Evolutionary conservation across 306 rosid species (phyloP).

Genomic region (Amphicarpaea edgeworthii): DNA sequence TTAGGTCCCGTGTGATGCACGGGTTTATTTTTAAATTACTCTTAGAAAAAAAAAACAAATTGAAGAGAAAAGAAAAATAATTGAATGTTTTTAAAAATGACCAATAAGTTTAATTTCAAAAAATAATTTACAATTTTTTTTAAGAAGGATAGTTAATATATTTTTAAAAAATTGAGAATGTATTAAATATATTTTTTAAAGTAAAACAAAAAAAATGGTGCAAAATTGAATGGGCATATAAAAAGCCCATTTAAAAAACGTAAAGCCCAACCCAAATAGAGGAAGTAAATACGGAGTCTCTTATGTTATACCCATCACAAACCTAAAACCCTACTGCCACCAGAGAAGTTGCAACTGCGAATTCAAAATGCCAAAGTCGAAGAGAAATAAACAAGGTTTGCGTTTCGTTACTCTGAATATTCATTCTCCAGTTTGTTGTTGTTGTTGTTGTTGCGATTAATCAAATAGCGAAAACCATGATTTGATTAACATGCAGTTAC

Average conservation of each 20-base stretch:
- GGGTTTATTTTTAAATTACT: too few species aligned
- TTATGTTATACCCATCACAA: background rate
- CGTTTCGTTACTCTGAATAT: background rate
- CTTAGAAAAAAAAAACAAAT: too few species aligned
- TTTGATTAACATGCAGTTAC: conserved; percentile 67
- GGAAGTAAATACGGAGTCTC: background rate
- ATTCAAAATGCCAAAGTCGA: conserved; percentile 72
- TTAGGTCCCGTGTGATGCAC: too few species aligned
- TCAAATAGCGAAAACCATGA: background rate
- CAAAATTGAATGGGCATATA: background rate
- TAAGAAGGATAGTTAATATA: too few species aligned
- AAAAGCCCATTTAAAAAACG: background rate
- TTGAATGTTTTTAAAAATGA: too few species aligned
- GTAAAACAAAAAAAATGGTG: too few species aligned
- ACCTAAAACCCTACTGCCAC: conserved; percentile 27
- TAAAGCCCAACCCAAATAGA: conserved; percentile 9
- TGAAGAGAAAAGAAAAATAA: too few species aligned
- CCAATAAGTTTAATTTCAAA: too few species aligned
- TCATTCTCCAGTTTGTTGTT: too few species aligned
- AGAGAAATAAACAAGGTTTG: conserved; percentile 69
- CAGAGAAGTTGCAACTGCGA: background rate
- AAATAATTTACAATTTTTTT: too few species aligned
- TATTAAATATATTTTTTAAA: too few species aligned
- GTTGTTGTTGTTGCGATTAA: background rate
- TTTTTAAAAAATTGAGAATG: too few species aligned